Base-by-base conservation (phyloP, 805 yeast species). In the Yamadazyma ubonensis region DNA sequence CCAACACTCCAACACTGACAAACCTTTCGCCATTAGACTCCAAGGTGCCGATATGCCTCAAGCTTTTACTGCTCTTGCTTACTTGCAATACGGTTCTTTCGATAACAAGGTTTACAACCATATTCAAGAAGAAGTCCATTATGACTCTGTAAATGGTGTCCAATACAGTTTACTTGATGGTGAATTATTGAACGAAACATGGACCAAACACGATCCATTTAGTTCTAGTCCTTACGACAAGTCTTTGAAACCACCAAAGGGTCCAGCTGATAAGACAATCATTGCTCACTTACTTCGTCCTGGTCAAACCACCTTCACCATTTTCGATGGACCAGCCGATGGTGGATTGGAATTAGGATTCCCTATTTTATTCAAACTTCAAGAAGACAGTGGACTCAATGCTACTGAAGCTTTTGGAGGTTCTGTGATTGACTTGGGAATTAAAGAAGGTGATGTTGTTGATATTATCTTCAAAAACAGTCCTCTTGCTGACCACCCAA, bases 381-480 rank as follows among this genome's bases (percentile, higher is more conserved):
- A 11, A 27, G 43, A 17, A 20, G 27, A 38, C 36, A 37, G 36
- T 15, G 27, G 42, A 3, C 31, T 36, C 7, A 39, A 36, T 15
- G 36, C 33, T 12, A 43, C 42, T 12, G 35, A 29, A 14, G 36
- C 36, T 52, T 35, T 46, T 36, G 32, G 39, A 22, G 39, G 47
- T 27, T n/a, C 40, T 15, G 21, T 46, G 34, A 41, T 45, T 28
- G 38, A 58, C 48, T 20, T 26, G 23, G 44, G 44, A 10, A 42
- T 60, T 15, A 46, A 49, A 20, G 36, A 33, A 15, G 67, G 68
- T 5, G 63, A 64, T 32, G 46, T 53, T 3, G 59, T 61, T 20
- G 69, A 63, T 38, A 45, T 63, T 28, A 52, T 62, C 14, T 40
- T 63, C 39, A 53, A 62, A 44, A 62, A 61, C 39, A 49, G 45